Evolutionary conservation across 176 grass and related monocot species (phyloP).

Genomic region (Paspalum notatum): DNA sequence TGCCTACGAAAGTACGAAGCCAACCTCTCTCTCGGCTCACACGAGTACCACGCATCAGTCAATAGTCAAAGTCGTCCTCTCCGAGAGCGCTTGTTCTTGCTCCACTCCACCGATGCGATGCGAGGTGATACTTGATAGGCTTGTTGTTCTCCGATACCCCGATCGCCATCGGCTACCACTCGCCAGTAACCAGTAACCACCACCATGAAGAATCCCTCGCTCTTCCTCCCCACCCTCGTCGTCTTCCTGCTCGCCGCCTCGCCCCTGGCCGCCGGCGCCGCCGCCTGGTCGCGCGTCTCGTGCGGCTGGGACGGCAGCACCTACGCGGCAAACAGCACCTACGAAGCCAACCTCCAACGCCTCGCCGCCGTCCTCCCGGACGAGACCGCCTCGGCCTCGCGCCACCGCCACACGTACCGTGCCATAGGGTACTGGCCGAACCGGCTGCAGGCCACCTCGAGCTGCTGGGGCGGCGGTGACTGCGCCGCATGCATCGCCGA

Average conservation of each 20-base stretch:
- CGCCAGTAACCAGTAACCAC: too few relatives aligned
- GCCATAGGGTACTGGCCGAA: slow-evolving; percentile 19
- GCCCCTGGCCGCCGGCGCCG: not conserved
- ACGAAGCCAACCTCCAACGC: slow-evolving; percentile 34
- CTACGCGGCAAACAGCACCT: slow-evolving; percentile 26
- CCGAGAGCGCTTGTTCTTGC: not conserved
- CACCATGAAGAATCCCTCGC: not conserved
- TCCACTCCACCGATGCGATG: too few relatives aligned
- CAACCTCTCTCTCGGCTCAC: too few relatives aligned
- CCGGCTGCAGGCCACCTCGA: not conserved
- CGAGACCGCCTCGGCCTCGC: not conserved
- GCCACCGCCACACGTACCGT: not conserved
- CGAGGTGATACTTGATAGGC: too few relatives aligned
- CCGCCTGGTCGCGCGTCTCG: too few relatives aligned
- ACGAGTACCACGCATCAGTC: too few relatives aligned
- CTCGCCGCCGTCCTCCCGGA: slow-evolving; percentile 8
- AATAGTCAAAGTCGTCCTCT: not conserved
- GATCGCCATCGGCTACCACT: not conserved
- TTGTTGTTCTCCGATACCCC: too few relatives aligned
- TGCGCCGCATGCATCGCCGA: slow-evolving; percentile 33
- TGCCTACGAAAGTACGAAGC: too few relatives aligned
- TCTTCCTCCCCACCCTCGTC: not conserved
- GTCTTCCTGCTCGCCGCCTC: not conserved
- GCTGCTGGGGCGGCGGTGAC: not conserved
- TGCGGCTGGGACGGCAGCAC: not conserved